A percentile compares a stretch with the other conserved stretches of the same genome.
phyloP scores from a whole-genome alignment of 192 early-diverging fungal genomes.

The Chytriomyces sp. region DNA sequence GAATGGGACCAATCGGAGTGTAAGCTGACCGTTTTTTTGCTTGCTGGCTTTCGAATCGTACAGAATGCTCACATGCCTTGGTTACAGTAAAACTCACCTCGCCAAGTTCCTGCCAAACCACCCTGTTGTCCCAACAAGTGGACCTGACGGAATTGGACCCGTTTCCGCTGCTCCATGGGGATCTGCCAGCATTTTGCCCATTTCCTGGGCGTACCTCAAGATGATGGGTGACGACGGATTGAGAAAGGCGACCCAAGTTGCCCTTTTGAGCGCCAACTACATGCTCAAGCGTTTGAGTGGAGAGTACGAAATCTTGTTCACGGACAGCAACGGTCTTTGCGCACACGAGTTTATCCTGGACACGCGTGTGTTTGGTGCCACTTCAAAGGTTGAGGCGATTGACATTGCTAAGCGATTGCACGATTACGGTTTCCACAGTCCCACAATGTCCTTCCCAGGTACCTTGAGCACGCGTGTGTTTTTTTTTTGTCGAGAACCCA shows the following conservation, averaged over 20 bases:
- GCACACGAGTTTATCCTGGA: slow-evolving; percentile 99
- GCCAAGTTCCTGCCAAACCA: slow-evolving; percentile 92
- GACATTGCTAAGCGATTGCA: slow-evolving; percentile 98
- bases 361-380: slow-evolving; percentile 82
- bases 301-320: slow-evolving; percentile 92
- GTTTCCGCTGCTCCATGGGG: slow-evolving; percentile 97
- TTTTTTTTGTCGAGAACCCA: no score
- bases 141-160: slow-evolving; percentile 84
- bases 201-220: slow-evolving; percentile 99
- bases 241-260: slow-evolving; percentile 82
- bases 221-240: slow-evolving; percentile 96
- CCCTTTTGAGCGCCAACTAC: slow-evolving; percentile 98
- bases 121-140: slow-evolving; percentile 75
- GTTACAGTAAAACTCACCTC: slow-evolving; percentile 77
- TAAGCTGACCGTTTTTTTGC: slow-evolving; percentile 48
- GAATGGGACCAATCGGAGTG: slow-evolving; percentile 96
- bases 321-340: slow-evolving; percentile 93
- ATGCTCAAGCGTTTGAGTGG: slow-evolving; percentile 88
- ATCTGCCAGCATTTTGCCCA: slow-evolving; percentile 93
- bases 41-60: neutral
- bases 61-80: slow-evolving; percentile 2
- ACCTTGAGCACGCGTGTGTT: neutral
- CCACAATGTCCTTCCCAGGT: slow-evolving; percentile 98
- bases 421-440: slow-evolving; percentile 98
- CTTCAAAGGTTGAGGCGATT: slow-evolving; percentile 85